Evolutionary conservation across 2,329 filamentous ascomycete species (phyloP), one percentile per base, ranked within the genome.

Genomic region (Penicillium frequentans): DNA sequence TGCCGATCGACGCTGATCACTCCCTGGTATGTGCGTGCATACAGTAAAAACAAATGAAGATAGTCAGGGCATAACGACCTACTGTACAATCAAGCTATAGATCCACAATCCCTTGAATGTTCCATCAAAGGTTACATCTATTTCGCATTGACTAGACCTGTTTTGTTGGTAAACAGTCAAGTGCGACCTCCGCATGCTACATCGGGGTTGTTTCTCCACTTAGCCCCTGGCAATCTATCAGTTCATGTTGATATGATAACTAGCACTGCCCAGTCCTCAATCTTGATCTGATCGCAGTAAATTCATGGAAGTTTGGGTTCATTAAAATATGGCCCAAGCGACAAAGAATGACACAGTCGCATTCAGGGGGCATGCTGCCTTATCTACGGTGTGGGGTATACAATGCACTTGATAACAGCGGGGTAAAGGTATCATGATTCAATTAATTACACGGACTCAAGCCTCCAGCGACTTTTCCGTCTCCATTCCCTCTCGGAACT

Each of bases 401-500:
- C 14, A 10, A n/a, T 8, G 27, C 19, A 33, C 14, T 27, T 5
- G 31, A 24, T 24, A 27, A 42, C 23, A 42, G 48, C 33, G 48
- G 33, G 33, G 43, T 37, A 11, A 33, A 46, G 13, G 42, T 45
- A 39, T 54, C 50, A 46, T 37, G 5, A 42, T 42, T 19, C 14
- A 24, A 23, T 14, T 33, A 37, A 35, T 49, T 35, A 31, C 27
- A 33, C 24, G 14, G 31, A 7, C 5, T 26, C 10, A 35, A 23
- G 14, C 16, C 52, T 70, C 69, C 49, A 75, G 61, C 5, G 61
- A 52, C 46, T 66, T 68, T 64, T 78, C 76, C 27, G 74, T 52
- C 59, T 74, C 73, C 54, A 77, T 70, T 0, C 66, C 68, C 57
- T 78, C 76, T 8, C 66, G 68, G 56, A 77, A 72, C 47, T 69